These are phyloP conservation scores for Candida sithepensis DNA, from an alignment of 805 yeast genomes.

Conservation along the genomic window DNA sequence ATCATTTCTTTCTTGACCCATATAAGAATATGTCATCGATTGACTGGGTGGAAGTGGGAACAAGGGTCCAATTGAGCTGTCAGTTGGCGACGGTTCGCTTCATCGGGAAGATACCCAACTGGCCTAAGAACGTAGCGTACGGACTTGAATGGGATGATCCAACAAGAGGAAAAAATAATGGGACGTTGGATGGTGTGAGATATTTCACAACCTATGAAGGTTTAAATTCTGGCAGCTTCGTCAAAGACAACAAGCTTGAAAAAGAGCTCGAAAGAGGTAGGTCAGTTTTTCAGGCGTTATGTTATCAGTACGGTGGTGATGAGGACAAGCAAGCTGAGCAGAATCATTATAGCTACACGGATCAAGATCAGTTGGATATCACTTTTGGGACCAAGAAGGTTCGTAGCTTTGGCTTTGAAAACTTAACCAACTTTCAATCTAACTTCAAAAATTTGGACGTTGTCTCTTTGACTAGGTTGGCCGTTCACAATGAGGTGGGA, in stretches of 20 bases:
- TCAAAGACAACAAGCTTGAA: constrained; percentile 39
- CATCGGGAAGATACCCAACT: constrained; percentile 56
- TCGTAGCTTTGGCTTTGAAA: constrained; percentile 65
- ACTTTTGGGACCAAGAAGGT: constrained; percentile 54
- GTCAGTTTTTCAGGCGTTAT: constrained; percentile 48
- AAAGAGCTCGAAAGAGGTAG: constrained; percentile 14
- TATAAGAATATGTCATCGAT: not conserved
- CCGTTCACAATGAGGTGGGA: constrained; percentile 27
- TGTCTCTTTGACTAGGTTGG: constrained; percentile 46
- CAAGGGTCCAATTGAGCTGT: constrained; percentile 34
- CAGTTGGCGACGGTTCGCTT: constrained; percentile 61
- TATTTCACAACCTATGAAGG: constrained; percentile 47
- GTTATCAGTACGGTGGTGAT: constrained; percentile 41
- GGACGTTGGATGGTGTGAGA: constrained; percentile 46
- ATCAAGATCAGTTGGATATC: constrained; percentile 25
- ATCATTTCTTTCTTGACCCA: too few species aligned
- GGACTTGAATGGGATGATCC: constrained; percentile 89
- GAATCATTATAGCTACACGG: constrained; percentile 10
- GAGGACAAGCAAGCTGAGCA: constrained; percentile 15
- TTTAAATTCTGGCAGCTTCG: constrained; percentile 57
- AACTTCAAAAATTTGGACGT: constrained; percentile 42
- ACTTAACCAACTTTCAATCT: constrained; percentile 44
- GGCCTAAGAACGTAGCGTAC: constrained; percentile 55
- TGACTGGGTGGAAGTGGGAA: constrained; percentile 6
- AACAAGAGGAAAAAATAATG: constrained; percentile 69